Conservation (phyloP, 805 yeast genomes). For the Wickerhamiella sergipiensis region DNA sequence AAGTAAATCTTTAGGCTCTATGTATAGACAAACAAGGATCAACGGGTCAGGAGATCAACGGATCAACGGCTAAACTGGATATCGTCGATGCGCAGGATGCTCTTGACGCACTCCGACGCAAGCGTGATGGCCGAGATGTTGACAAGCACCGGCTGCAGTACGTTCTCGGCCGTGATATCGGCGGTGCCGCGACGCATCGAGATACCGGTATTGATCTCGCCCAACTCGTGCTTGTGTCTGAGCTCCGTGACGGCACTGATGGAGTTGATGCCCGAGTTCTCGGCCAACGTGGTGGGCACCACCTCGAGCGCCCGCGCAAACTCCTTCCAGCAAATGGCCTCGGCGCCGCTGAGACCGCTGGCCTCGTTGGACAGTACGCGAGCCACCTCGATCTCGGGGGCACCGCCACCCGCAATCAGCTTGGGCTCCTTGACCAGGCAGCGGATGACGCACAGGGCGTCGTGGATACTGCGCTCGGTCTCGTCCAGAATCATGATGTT, state of each 20-base stretch:
- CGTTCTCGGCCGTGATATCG: constrained; percentile 85
- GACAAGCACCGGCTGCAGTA: constrained; percentile 90
- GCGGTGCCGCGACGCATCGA: constrained; percentile 91
- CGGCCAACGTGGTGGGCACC: constrained; percentile 87
- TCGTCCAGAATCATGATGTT: constrained; percentile 83
- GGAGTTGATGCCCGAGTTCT: constrained; percentile 87
- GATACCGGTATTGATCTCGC: constrained; percentile 89
- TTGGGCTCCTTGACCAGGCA: constrained; percentile 81
- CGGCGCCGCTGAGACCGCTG: constrained; percentile 57
- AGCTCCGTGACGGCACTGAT: constrained; percentile 84
- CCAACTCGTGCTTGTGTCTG: constrained; percentile 79
- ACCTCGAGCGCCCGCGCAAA: constrained; percentile 86
- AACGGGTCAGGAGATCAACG: too few relatives aligned
- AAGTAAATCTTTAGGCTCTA: constrained; percentile 1
- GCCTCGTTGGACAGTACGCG: constrained; percentile 61
- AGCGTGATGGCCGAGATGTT: constrained; percentile 86
- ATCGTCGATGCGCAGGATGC: constrained; percentile 92
- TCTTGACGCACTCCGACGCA: constrained; percentile 93
- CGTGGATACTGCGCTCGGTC: constrained; percentile 93
- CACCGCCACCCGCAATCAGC: constrained; percentile 97
- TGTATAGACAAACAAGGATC: too few relatives aligned
- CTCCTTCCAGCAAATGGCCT: constrained; percentile 82
- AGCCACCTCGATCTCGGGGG: constrained; percentile 87
- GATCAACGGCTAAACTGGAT: constrained; percentile 77
- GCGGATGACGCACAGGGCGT: constrained; percentile 86